Evolutionary conservation across 306 rosid genomes (phyloP).

Genomic region (Coriaria nepalensis): DNA sequence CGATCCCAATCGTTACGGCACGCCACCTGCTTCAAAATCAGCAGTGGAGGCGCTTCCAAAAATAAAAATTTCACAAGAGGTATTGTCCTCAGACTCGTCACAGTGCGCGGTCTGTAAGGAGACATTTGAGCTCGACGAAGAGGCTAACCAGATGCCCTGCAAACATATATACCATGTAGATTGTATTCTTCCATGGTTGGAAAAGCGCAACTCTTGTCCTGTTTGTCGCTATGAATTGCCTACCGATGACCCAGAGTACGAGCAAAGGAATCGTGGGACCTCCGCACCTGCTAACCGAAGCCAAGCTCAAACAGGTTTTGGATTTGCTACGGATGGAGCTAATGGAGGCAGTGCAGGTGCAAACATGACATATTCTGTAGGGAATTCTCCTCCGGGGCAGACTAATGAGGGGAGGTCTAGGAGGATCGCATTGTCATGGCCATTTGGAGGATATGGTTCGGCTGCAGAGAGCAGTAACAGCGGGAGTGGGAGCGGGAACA

Average conservation of each 20-base stretch:
- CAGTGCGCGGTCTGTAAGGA: conserved; percentile 95
- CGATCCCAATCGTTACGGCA: conserved; percentile 60
- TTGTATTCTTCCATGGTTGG: conserved; percentile 82
- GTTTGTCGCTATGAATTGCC: conserved; percentile 87
- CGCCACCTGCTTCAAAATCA: conserved; percentile 72
- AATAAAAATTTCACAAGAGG: conserved; percentile 35
- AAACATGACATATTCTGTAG: conserved; percentile 17
- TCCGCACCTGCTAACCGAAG: conserved; percentile 22
- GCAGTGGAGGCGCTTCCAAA: conserved; percentile 49
- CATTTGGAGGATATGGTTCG: conserved; percentile 34
- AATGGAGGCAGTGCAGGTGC: conserved; percentile 15
- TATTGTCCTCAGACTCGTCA: conserved; percentile 53
- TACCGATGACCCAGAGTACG: conserved; percentile 73
- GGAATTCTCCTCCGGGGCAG: conserved; percentile 22
- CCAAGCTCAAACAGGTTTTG: conserved; percentile 22
- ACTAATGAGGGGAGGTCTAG: conserved; percentile 44
- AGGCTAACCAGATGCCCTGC: conserved; percentile 77
- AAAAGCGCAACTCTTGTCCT: conserved; percentile 84
- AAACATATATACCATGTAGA: conserved; percentile 73
- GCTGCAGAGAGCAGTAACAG: conserved; percentile 55
- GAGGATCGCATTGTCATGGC: conserved; percentile 52
- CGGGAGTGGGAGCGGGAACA: conserved; percentile 35
- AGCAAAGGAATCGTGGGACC: conserved; percentile 35
- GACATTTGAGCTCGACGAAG: conserved; percentile 47
- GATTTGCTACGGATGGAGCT: conserved; percentile 17